Base-by-base conservation (phyloP, 306 rosid genomes). In the Vachellia pachyceras region DNA sequence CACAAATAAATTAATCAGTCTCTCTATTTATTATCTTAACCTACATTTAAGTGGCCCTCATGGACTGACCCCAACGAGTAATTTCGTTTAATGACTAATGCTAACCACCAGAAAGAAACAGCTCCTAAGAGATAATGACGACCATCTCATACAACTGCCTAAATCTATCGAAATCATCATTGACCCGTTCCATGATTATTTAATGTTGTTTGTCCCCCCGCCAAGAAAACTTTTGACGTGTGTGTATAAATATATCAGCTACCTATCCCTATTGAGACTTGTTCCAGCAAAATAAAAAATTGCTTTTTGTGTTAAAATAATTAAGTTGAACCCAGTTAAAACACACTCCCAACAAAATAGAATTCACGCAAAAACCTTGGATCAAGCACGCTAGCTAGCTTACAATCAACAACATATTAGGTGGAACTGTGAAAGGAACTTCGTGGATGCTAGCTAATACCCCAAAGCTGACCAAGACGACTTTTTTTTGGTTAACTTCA, bases 1-100 rank as follows among this genome's bases (percentile, higher is more conserved):
- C 35, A 3, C 57, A 77, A 82, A 77, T 64, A 29, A 57, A 29
- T 77, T 49, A 65, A 73, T 72, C 35, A 33, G 79, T 83, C 71
- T 77, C 23, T 10, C 23, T 10, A 39, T 77, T 79, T 46, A 9
- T 50, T 60, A 52, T 70, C 74, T 25, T 61, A 18, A 45, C 37
- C 45, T 35, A 15, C 69, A 12, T 67, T 36, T 36, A 58, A 55
- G 3, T 22, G 58, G 23, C 35, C 55, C 22, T 65, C 45, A 8
- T 67, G 45, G 57, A 57, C 36, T 36, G 73, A 29, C n/a, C 3
- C 39, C 61, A 46, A 33, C 13, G 9, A 3, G 45, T 76, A 10
- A 73, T 46, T 20, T 46, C 5, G 25, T 50, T 65, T 20, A 44
- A 10, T 52, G 58, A 49, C 55, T 80, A 78, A 5, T 5, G 6